phyloP scores from a whole-genome alignment of 2,329 filamentous ascomycete genomes.

The Tothia fuscella region DNA sequence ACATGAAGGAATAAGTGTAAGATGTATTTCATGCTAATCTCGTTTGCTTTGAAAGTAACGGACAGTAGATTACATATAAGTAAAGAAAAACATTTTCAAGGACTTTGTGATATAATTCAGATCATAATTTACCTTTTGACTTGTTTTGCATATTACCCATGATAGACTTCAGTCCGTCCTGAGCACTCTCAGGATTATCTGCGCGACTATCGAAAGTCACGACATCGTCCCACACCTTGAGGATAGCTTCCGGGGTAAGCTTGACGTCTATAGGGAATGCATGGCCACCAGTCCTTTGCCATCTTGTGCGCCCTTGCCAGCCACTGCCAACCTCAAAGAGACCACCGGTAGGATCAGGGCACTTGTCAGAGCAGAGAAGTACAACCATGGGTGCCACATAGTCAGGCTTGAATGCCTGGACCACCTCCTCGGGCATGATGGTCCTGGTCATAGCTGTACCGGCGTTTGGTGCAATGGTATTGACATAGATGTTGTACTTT shows the following conservation, averaged over 20 bases:
- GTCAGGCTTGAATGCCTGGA: slow-evolving; percentile 98
- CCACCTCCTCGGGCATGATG: slow-evolving; percentile 92
- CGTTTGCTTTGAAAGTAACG: too few relatives aligned
- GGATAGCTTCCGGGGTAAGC: slow-evolving; percentile 74
- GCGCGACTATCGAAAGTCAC: slow-evolving; percentile 77
- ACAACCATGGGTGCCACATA: slow-evolving; percentile 92
- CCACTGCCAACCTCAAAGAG: slow-evolving; percentile 93
- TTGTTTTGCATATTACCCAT: slow-evolving; percentile 80
- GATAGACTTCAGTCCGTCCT: slow-evolving; percentile 67
- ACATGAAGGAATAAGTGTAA: too few relatives aligned
- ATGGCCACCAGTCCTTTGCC: slow-evolving; percentile 83
- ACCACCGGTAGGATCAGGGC: slow-evolving; percentile 69
- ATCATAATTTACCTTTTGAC: slow-evolving; percentile 23
- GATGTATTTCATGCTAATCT: too few relatives aligned
- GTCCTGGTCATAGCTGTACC: slow-evolving; percentile 91
- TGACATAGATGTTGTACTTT: slow-evolving; percentile 97
- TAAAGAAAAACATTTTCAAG: too few relatives aligned
- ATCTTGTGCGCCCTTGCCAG: slow-evolving; percentile 84
- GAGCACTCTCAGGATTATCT: slow-evolving; percentile 70
- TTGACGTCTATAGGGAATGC: slow-evolving; percentile 81
- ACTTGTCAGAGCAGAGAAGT: slow-evolving; percentile 74
- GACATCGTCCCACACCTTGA: slow-evolving; percentile 65
- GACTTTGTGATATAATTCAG: too few relatives aligned
- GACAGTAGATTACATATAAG: too few relatives aligned
- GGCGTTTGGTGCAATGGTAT: slow-evolving; percentile 95